Evolutionary conservation across 257 asterid genomes (phyloP), one percentile per base, ranked within the genome.

Genomic region (Anisodus acutangulus): DNA sequence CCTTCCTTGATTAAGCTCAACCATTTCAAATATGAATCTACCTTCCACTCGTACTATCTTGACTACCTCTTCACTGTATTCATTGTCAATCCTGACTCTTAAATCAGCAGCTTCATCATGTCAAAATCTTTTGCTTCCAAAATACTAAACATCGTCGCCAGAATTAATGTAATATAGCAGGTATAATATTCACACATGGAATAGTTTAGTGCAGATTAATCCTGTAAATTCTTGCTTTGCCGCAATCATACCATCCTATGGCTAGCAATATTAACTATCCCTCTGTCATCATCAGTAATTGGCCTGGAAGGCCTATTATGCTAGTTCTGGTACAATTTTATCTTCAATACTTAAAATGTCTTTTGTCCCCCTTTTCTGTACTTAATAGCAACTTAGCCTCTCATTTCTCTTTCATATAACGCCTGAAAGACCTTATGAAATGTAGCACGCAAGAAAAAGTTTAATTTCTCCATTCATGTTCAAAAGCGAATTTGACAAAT

Each of bases 1-100:
- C 81, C 26, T 12, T 72, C 60, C 81, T 76, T 3, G 62, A 51
- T 76, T 76, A 76, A 76, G 81, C 63, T 51, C 47, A 12, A 26
- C 63, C 81, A 76, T 26, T 76, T 76, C 8, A 3, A 76, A 26
- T 76, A 51, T 76, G 26, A 76, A 49, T 76, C 62, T 76, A 76
- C 81, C 47, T 76, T 51, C 26, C 81, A 51, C 22, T 12, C 2
- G 43, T 11, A 74, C 62, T 49, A 74, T 51, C 41, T 74, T 47
- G 59, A 45, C 59, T 47, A 22, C 19, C 47, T 47, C 80, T 5
- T 47, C 39, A 72, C 47, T 22, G 26, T 22, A 22, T 22, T 22
- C 26, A 22, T 22, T 72, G 58, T 47, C 59, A 71, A 71, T 71
- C 47, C 39, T 19, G 26, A 47, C 60, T 72, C 80, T 19, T 47